Evolutionary conservation across 495 filamentous ascomycete genomes (phyloP), one percentile per base, ranked within the genome.

Genomic region (Articulospora tetracladia): DNA sequence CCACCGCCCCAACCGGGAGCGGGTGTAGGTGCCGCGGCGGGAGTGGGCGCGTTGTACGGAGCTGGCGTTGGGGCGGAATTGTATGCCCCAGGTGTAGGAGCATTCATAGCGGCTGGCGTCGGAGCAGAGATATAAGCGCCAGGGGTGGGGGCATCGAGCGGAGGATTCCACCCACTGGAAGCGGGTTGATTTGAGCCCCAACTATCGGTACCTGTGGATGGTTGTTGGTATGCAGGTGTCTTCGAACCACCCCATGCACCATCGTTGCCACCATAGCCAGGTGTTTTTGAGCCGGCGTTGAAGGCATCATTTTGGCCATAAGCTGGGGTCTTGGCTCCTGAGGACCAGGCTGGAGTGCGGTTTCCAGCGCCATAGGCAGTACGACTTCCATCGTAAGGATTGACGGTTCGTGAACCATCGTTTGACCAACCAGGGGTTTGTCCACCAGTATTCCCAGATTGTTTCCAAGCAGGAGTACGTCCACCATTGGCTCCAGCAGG

Each of bases 61-160:
- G 71, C 79, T 10, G 84, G 84, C 13, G 83, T 86, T 1, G 84
- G 82, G 1, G 85, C 84, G 64, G 81, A 85, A 19, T 44, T 44
- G 66, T 83, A 79, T 0, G 86, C 83, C 64, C 90, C 88, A 0
- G 93, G 93, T 0, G 93, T 97, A 0, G 92, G 89, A 1, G 91
- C 90, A 41, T 86, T 87, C 57, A 84, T 76, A 20, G 79, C 84
- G 32, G 82, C 86, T 0, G 89, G 88, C 0, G 89, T 92, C 17
- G 91, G 88, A 13, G 90, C 89, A 28, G 80, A 84, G 30, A 84
- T 70, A 17, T 77, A 74, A 50, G 81, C 87, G 10, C 89, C 89
- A 0, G 91, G 91, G 0, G 91, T 94, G 6, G 91, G 91, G 17
- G 66, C 66, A 60, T 68, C 66, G 22, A 62, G 63, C 17, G 62